A percentile compares a stretch with the other conserved stretches of the same genome.
Conservation (phyloP, 2,329 filamentous ascomycete species). For the Clonostachys chloroleuca region DNA sequence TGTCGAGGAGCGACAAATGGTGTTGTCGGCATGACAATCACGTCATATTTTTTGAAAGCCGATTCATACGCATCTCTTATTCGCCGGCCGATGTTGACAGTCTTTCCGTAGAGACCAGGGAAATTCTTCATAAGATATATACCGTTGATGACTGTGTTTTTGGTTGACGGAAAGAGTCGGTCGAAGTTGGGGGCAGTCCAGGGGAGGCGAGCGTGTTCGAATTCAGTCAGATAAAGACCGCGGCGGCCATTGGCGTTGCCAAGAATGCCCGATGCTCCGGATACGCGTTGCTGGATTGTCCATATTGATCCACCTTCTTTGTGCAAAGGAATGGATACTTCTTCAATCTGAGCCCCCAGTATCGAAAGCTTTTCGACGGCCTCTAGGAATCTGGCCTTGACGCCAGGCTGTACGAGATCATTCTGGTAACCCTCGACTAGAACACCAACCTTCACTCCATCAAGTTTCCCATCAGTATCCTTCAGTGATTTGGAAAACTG, state of each 20-base stretch:
- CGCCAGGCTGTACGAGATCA: constrained; percentile 27
- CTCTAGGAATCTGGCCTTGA: constrained; percentile 31
- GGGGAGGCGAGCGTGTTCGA: constrained; percentile 40
- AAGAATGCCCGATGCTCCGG: constrained; percentile 34
- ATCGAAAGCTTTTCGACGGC: constrained; percentile 32
- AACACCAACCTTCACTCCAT: constrained; percentile 32
- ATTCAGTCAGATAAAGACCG: constrained; percentile 42
- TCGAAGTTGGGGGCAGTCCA: constrained; percentile 43
- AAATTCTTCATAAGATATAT: constrained; percentile 37
- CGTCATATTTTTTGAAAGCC: constrained; percentile 31
- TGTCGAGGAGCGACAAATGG: constrained; percentile 40
- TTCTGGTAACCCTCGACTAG: constrained; percentile 38
- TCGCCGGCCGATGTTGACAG: constrained; percentile 39
- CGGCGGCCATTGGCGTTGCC: constrained; percentile 38
- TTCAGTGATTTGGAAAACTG: constrained; percentile 1
- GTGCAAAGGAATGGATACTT: constrained; percentile 45
- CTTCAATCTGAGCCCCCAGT: constrained; percentile 42
- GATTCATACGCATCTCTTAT: constrained; percentile 40
- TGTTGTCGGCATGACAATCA: constrained; percentile 42
- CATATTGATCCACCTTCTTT: constrained; percentile 42
- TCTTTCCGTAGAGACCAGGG: constrained; percentile 40
- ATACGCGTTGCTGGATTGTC: constrained; percentile 41
- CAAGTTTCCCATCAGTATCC: not conserved
- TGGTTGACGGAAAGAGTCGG: constrained; percentile 45
- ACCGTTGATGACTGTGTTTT: constrained; percentile 50